These are phyloP conservation scores for Apiotrichum porosum DNA, from an alignment of 1,284 basidiomycete species.

Conservation along the genomic window DNA sequence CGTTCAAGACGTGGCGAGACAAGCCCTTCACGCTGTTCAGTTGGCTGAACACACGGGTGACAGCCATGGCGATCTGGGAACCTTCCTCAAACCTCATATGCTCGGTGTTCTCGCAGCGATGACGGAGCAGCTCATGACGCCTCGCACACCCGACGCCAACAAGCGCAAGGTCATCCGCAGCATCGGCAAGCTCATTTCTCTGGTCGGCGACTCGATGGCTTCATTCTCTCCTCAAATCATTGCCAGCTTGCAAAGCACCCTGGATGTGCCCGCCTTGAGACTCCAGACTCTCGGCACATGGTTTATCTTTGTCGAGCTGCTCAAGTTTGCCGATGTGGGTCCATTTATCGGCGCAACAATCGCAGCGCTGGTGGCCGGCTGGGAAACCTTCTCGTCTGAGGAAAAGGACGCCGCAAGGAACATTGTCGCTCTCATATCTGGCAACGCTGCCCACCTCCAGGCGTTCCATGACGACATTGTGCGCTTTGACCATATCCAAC, in stretches of 20 bases:
- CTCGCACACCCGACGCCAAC: conserved; percentile 60
- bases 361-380: conserved; percentile 74
- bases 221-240: conserved; percentile 89
- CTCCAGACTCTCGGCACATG: conserved; percentile 77
- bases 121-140: conserved; percentile 71
- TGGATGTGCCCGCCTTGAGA: conserved; percentile 64
- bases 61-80: conserved; percentile 52
- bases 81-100: conserved; percentile 67
- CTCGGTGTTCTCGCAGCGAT: conserved; percentile 75
- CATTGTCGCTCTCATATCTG: conserved; percentile 69
- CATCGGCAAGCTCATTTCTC: conserved; percentile 66
- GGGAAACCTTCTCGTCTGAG: conserved; percentile 59
- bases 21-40: conserved; percentile 62
- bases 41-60: conserved; percentile 50
- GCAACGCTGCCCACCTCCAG: conserved; percentile 54
- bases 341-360: conserved; percentile 83
- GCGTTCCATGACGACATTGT: conserved; percentile 69
- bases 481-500: conserved; percentile 65
- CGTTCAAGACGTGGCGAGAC: conserved; percentile 45
- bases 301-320: conserved; percentile 68
- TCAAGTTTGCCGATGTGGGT: conserved; percentile 69
- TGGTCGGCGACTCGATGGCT: conserved; percentile 66
- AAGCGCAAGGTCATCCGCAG: conserved; percentile 76
- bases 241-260: conserved; percentile 89
- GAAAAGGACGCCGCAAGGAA: conserved; percentile 58